A percentile compares a stretch with the other conserved stretches of the same genome.
Evolutionary conservation across 345 rosid genomes (phyloP).

Genomic region (Zanthoxylum bungeanum): DNA sequence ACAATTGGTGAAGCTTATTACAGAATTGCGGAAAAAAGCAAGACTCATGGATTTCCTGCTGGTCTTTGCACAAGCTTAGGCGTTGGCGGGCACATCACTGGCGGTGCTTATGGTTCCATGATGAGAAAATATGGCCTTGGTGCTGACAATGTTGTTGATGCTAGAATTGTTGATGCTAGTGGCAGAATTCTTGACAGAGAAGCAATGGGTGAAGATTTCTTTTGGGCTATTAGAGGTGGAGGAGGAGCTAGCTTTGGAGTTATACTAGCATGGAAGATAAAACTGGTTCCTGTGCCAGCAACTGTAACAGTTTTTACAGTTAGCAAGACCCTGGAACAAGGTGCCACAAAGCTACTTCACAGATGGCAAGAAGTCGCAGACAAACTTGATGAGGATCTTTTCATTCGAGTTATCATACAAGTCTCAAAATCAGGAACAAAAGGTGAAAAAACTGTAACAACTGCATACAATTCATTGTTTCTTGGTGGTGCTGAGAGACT

Average conservation of each 20-base stretch:
- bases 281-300: slow-evolving; percentile 18
- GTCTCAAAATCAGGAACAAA: not conserved
- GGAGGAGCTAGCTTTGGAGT: slow-evolving; percentile 25
- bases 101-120: slow-evolving; percentile 21
- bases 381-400: slow-evolving; percentile 7
- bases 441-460: slow-evolving; percentile 11
- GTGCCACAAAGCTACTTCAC: slow-evolving; percentile 6
- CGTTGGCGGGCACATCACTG: slow-evolving; percentile 26
- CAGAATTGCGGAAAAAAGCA: slow-evolving; percentile 20
- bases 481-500: slow-evolving; percentile 4
- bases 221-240: slow-evolving; percentile 29
- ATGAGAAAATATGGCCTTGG: slow-evolving; percentile 27
- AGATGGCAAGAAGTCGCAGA: slow-evolving; percentile 19
- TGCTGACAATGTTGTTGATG: slow-evolving; percentile 24
- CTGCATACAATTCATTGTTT: not conserved
- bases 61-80: slow-evolving; percentile 36
- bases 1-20: slow-evolving; percentile 38
- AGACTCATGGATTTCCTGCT: slow-evolving; percentile 30
- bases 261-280: slow-evolving; percentile 20
- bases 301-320: slow-evolving; percentile 19
- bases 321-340: slow-evolving; percentile 18
- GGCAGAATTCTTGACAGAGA: slow-evolving; percentile 19
- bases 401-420: slow-evolving; percentile 5
- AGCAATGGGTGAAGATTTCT: slow-evolving; percentile 25
- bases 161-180: slow-evolving; percentile 13